Percentiles rank a stretch among this genome's conserved stretches.
Evolutionary conservation across 2,329 filamentous ascomycete species (phyloP).

Genomic region (Scedosporium dehoogii): DNA sequence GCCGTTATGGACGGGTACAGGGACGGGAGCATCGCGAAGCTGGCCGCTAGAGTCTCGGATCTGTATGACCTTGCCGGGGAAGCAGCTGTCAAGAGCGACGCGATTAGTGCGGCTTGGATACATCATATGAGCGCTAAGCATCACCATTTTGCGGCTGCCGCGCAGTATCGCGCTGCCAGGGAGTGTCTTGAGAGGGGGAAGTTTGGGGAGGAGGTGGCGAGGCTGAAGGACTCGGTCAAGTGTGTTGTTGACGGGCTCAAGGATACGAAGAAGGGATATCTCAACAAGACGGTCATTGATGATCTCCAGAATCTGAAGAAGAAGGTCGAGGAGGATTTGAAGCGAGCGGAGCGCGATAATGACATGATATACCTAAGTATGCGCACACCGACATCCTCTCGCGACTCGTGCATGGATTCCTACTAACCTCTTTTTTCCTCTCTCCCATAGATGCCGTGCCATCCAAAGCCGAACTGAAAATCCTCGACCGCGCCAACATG

Average conservation of each 20-base stretch:
- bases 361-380: slow-evolving; percentile 83
- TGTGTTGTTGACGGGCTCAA: slow-evolving; percentile 83
- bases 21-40: slow-evolving; percentile 81
- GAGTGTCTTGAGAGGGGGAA: slow-evolving; percentile 88
- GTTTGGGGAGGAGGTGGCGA: slow-evolving; percentile 90
- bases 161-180: slow-evolving; percentile 83
- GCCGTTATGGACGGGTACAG: slow-evolving; percentile 90
- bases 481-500: slow-evolving; percentile 83
- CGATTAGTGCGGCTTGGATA: slow-evolving; percentile 90
- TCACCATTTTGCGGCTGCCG: slow-evolving; percentile 91
- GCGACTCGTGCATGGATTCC: neutral
- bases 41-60: slow-evolving; percentile 83
- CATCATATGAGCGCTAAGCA: slow-evolving; percentile 97
- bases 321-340: slow-evolving; percentile 76
- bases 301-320: slow-evolving; percentile 78
- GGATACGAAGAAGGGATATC: slow-evolving; percentile 61
- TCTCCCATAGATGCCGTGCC: slow-evolving; percentile 57
- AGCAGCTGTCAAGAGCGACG: slow-evolving; percentile 77
- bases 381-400: slow-evolving; percentile 15
- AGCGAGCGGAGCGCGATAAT: slow-evolving; percentile 90
- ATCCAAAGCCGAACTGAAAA: slow-evolving; percentile 76
- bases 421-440: neutral
- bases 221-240: slow-evolving; percentile 68
- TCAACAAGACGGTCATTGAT: slow-evolving; percentile 71
- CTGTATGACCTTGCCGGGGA: slow-evolving; percentile 79